Conservation (phyloP, 73 alveolate species). For the Tetrahymena elliotti region DNA sequence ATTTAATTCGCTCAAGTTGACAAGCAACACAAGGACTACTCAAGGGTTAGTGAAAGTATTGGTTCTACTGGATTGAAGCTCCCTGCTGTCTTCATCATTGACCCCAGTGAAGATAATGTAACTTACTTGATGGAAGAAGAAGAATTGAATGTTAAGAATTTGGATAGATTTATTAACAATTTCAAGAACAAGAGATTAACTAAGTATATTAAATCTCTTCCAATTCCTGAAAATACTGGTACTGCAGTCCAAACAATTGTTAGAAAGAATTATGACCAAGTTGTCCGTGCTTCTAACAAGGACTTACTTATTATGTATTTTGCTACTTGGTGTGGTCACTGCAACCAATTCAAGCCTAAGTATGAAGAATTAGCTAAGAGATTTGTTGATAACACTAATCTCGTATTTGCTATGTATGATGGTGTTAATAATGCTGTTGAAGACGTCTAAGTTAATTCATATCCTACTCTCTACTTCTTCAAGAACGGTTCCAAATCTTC, state of each 20-base stretch:
- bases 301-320: constrained; percentile 42
- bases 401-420: constrained; percentile 66
- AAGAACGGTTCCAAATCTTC: constrained; percentile 8
- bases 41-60: background rate
- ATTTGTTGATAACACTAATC: constrained; percentile 74
- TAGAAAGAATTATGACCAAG: background rate
- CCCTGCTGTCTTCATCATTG: background rate
- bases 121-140: background rate
- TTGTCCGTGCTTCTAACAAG: constrained; percentile 5
- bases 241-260: background rate
- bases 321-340: constrained; percentile 97
- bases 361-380: constrained; percentile 89
- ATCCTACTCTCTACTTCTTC: constrained; percentile 48
- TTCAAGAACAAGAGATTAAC: background rate
- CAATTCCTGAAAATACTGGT: background rate
- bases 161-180: background rate
- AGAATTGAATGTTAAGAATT: background rate
- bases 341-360: constrained; percentile 85
- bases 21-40: background rate
- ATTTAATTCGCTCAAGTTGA: background rate
- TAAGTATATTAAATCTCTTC: background rate
- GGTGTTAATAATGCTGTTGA: constrained; percentile 38
- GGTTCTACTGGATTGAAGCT: background rate
- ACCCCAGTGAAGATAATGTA: background rate
- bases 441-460: constrained; percentile 27